Conservation (phyloP, 345 rosid genomes). For the Pugionium dolabratum region DNA sequence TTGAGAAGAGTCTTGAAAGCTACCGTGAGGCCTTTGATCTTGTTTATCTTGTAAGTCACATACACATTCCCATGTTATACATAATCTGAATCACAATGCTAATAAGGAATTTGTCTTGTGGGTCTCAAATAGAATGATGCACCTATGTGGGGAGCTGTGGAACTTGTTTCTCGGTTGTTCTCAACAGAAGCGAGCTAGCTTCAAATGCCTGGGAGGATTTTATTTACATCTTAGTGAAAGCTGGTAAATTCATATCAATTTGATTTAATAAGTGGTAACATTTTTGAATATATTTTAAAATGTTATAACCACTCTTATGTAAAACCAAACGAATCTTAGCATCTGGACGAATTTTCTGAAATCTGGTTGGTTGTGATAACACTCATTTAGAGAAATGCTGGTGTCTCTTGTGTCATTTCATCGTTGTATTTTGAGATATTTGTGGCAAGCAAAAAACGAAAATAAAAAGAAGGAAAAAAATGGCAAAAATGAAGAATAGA, state of each 20-base stretch:
- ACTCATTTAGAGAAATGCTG: not conserved
- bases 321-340: too few relatives aligned
- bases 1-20: slow-evolving; percentile 57
- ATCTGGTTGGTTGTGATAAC: not conserved
- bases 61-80: not conserved
- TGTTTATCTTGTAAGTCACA: slow-evolving; percentile 66
- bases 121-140: slow-evolving; percentile 57
- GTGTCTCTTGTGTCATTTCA: not conserved
- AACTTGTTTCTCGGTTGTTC: slow-evolving; percentile 60
- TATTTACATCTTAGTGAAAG: too few relatives aligned
- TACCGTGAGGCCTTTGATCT: slow-evolving; percentile 73
- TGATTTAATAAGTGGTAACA: too few relatives aligned
- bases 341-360: too few relatives aligned
- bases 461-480: not conserved
- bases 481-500: not conserved
- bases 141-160: slow-evolving; percentile 70
- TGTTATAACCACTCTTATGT: too few relatives aligned
- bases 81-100: slow-evolving; percentile 2
- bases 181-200: slow-evolving; percentile 41
- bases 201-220: not conserved
- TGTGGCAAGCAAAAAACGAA: not conserved
- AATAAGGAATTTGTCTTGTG: slow-evolving; percentile 20
- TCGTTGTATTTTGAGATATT: not conserved
- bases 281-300: too few relatives aligned
- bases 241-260: too few relatives aligned